Conservation (phyloP, 208 protist species). For the Leishmania tarentolae region DNA sequence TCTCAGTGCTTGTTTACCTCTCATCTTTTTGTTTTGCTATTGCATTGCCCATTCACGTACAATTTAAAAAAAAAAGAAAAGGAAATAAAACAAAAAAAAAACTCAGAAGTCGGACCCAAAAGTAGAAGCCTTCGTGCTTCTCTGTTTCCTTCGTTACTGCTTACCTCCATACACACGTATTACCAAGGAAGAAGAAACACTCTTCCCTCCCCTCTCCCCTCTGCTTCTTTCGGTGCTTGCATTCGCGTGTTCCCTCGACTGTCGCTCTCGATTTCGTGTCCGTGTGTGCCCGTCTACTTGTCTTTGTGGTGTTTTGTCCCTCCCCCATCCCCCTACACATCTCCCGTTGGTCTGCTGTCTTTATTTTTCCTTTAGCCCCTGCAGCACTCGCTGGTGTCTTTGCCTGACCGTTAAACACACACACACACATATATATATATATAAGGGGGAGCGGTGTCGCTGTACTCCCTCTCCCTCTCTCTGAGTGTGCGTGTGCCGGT, state of each 20-base stretch:
- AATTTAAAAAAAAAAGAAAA: conserved; percentile 11
- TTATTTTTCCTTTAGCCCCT: not conserved
- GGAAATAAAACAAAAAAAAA: conserved; percentile 11
- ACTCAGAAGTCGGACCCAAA: not conserved
- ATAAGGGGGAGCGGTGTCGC: not conserved
- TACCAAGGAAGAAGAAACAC: not conserved
- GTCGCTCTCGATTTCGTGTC: not conserved
- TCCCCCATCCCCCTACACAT: not conserved
- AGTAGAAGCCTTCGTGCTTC: not conserved
- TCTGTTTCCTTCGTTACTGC: not conserved
- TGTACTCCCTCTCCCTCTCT: no score
- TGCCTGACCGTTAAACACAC: not conserved
- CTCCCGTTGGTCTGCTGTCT: not conserved
- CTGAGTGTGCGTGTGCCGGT: not conserved
- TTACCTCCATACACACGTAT: not conserved
- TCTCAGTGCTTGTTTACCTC: conserved; percentile 5
- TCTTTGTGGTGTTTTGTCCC: not conserved
- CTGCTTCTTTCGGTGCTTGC: not conserved
- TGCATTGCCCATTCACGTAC: not conserved
- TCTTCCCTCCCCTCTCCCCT: not conserved
- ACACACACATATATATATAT: no score
- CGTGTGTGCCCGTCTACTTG: not conserved
- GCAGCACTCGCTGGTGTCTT: not conserved
- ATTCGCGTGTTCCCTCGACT: not conserved
- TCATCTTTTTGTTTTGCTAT: conserved; percentile 15